phyloP scores from a whole-genome alignment of 108 stramenopile species.

The Mayamaea pseudoterrestris region DNA sequence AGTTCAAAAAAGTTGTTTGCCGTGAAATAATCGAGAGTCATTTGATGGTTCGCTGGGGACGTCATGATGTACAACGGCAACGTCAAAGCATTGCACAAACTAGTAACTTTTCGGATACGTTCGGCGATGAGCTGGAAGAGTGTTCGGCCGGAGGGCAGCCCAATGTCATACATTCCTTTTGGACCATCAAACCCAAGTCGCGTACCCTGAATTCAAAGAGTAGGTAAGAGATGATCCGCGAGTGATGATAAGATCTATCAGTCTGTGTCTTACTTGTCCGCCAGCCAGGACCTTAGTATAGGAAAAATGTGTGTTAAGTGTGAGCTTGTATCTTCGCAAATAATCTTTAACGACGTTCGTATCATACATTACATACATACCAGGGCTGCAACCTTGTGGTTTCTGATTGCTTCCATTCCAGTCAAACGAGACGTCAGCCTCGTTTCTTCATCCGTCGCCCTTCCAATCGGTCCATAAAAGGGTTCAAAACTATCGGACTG shows the following conservation, averaged over 20 bases:
- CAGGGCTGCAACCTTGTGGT: slow-evolving; percentile 80
- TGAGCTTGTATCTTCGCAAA: too few relatives aligned
- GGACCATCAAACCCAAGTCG: slow-evolving; percentile 90
- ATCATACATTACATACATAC: too few relatives aligned
- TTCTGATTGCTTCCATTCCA: slow-evolving; percentile 48
- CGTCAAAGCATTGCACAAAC: slow-evolving; percentile 14
- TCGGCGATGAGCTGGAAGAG: slow-evolving; percentile 84
- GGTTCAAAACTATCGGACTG: slow-evolving; percentile 34
- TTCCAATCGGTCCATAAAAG: slow-evolving; percentile 35
- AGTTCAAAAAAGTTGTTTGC: slow-evolving; percentile 75
- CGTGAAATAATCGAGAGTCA: slow-evolving; percentile 68
- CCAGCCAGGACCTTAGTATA: too few relatives aligned
- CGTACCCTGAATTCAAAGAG: too few relatives aligned
- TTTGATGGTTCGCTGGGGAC: slow-evolving; percentile 86
- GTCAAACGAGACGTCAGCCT: slow-evolving; percentile 7
- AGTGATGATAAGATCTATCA: too few relatives aligned
- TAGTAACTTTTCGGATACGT: slow-evolving; percentile 49
- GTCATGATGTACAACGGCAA: slow-evolving; percentile 91
- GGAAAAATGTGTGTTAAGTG: too few relatives aligned
- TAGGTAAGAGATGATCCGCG: too few relatives aligned
- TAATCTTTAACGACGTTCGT: too few relatives aligned
- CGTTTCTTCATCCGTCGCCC: slow-evolving; percentile 12
- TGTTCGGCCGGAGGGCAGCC: slow-evolving; percentile 69
- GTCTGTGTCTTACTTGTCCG: too few relatives aligned
- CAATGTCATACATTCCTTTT: slow-evolving; percentile 95